A percentile compares a stretch with the other conserved stretches of the same genome.
Conservation (phyloP, 2,329 filamentous ascomycete genomes). For the Juglanconis sp. region DNA sequence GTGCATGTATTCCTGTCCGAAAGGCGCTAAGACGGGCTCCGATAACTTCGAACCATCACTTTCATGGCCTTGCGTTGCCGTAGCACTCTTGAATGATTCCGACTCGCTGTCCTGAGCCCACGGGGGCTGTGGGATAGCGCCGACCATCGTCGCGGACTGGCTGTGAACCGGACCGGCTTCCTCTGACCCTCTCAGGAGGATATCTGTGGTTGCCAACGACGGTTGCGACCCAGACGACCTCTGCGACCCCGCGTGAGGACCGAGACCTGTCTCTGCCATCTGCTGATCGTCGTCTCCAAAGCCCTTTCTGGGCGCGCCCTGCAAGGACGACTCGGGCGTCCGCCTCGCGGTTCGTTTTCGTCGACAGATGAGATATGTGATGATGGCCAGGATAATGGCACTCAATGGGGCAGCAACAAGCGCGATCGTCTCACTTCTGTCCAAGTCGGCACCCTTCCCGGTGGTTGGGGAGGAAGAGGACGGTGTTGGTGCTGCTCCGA, state of each 20-base stretch:
- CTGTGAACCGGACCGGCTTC: neutral
- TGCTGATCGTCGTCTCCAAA: neutral
- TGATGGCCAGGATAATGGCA: neutral
- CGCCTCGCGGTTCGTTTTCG: neutral
- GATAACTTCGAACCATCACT: neutral
- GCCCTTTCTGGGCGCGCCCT: neutral
- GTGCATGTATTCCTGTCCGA: neutral
- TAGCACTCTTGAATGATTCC: neutral
- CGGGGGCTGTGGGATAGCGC: neutral
- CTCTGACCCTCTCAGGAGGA: neutral
- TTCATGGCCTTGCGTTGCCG: neutral
- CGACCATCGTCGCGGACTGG: neutral
- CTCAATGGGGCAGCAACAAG: neutral
- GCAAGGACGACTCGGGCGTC: neutral
- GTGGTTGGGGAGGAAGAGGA: neutral
- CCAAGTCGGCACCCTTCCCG: neutral
- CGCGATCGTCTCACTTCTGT: neutral
- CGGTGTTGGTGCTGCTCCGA: neutral
- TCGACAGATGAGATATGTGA: neutral
- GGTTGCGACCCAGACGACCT: neutral
- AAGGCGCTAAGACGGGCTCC: neutral
- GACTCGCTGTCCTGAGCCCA: neutral
- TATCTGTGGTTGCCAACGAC: neutral
- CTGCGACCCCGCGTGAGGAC: neutral
- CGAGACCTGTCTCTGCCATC: neutral